Base-by-base conservation (phyloP, 116 monocot species). In the Trichopus zeylanicus region DNA sequence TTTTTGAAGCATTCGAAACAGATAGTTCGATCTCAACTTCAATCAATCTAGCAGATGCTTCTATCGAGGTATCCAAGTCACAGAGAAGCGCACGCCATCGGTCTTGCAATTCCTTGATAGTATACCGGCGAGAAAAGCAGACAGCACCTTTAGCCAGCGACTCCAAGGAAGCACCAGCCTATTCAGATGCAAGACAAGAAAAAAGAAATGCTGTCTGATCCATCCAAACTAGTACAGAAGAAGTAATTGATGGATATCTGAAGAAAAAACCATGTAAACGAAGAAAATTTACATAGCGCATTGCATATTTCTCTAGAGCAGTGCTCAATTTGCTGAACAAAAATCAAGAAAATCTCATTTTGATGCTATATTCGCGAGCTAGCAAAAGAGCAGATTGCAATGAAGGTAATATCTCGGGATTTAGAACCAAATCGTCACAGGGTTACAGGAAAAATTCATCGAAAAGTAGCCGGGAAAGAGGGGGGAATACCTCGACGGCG, bases 141-240 rank as follows among this genome's bases (percentile, higher is more conserved):
- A 97, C 85, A 22, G 91, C 91, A 13, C 97, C 97, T 82, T 85
- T 97, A 13, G 97, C 97, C 51, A 97, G 67, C 34, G 91, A 78
- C 77, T 87, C 91, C 70, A 98, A 66, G 27, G 91, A 91, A 64
- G 87, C 97, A 57, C 97, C 91, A 57, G 84, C 80, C 97, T 98
- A n/a, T 42, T 42, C 42, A 42, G 3, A 12, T 13, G n/a, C 12
- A 42, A 13, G n/a, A 13, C 13, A 42, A 42, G n/a, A 13, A 42
- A 42, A 1, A 42, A 18, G 13, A 16, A 13, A 42, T 42, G 3
- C 0, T 29, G 29, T 18, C 33, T 16, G 16, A 24, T 7, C 3
- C 42, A 30, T 63, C 9, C 22, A 23, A 31, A 26, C 8, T 25
- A 25, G 8, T 20, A 22, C 51, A 51, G 22, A n/a, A 42, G 13